Percentiles rank a stretch among this genome's conserved stretches.
These are phyloP conservation scores for Diaporthe humulicola DNA, from an alignment of 2,329 filamentous ascomycete genomes.

Conservation along the genomic window DNA sequence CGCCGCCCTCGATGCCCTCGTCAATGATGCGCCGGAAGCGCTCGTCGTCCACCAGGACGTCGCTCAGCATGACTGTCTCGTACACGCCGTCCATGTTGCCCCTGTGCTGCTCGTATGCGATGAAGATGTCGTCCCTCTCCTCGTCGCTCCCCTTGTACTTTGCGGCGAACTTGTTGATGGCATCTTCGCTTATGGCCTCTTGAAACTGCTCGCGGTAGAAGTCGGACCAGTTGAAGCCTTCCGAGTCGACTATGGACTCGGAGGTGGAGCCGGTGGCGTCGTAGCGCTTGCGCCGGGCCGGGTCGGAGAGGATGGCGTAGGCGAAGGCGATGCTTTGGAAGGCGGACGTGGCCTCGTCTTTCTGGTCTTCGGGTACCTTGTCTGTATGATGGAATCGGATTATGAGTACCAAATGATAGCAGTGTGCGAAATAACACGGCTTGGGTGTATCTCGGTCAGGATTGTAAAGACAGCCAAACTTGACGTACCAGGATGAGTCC, in stretches of 20 bases:
- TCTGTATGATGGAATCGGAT: conserved; percentile 61
- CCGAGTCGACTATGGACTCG: conserved; percentile 81
- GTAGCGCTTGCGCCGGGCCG: conserved; percentile 84
- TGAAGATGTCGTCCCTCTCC: conserved; percentile 82
- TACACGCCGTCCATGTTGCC: conserved; percentile 86
- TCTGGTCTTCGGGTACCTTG: conserved; percentile 79
- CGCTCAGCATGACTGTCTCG: conserved; percentile 86
- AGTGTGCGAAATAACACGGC: background rate
- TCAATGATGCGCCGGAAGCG: conserved; percentile 87
- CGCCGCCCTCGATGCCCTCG: conserved; percentile 78
- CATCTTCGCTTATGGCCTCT: conserved; percentile 79
- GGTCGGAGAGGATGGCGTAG: conserved; percentile 91
- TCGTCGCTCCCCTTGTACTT: conserved; percentile 90
- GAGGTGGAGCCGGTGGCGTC: conserved; percentile 91
- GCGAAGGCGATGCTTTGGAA: conserved; percentile 96
- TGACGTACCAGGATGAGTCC: conserved; percentile 82
- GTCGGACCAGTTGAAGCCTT: conserved; percentile 89
- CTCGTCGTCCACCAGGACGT: conserved; percentile 86
- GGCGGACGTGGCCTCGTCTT: conserved; percentile 79
- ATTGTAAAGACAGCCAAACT: background rate
- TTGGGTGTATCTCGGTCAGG: background rate
- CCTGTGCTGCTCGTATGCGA: conserved; percentile 78
- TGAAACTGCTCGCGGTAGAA: conserved; percentile 90
- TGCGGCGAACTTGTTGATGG: conserved; percentile 80
- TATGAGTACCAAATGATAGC: background rate